phyloP scores from a whole-genome alignment of 2,329 filamentous ascomycete genomes.

The Metarhizium anisopliae region DNA sequence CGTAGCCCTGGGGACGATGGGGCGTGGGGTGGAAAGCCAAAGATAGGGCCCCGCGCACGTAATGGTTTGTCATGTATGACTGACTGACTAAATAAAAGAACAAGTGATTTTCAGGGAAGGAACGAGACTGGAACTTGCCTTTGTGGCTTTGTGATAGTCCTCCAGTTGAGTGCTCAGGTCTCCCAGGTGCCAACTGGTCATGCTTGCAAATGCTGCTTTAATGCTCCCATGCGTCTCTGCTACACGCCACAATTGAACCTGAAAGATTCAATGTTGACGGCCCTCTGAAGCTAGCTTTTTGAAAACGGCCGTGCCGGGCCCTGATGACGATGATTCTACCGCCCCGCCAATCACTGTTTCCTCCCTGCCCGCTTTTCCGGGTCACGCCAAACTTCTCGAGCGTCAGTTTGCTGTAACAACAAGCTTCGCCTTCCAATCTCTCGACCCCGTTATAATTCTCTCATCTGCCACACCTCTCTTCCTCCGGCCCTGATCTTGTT shows the following conservation, averaged over 20 bases:
- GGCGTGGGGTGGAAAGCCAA: background rate
- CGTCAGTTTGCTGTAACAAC: constrained; percentile 7
- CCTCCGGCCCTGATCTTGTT: constrained; percentile 5
- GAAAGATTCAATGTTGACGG: too few relatives aligned
- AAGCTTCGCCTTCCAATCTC: constrained; percentile 3
- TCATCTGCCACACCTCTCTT: constrained; percentile 7
- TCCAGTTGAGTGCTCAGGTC: too few relatives aligned
- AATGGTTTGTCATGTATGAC: background rate
- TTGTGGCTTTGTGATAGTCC: too few relatives aligned
- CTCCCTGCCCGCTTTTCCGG: constrained; percentile 8
- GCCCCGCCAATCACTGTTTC: constrained; percentile 4
- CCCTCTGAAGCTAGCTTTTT: too few relatives aligned
- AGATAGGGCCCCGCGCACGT: background rate
- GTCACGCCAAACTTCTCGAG: constrained; percentile 10
- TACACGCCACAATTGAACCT: background rate
- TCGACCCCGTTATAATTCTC: constrained; percentile 6
- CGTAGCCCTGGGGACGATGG: too few relatives aligned
- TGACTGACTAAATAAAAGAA: background rate
- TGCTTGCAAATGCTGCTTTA: background rate
- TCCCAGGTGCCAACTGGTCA: too few relatives aligned
- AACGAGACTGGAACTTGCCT: background rate
- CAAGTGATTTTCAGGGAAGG: background rate
- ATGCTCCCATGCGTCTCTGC: background rate
- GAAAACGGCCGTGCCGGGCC: background rate
- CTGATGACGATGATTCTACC: constrained; percentile 5